Conservation (phyloP, 106 monocot genomes). For the Cymbidium sinense region DNA sequence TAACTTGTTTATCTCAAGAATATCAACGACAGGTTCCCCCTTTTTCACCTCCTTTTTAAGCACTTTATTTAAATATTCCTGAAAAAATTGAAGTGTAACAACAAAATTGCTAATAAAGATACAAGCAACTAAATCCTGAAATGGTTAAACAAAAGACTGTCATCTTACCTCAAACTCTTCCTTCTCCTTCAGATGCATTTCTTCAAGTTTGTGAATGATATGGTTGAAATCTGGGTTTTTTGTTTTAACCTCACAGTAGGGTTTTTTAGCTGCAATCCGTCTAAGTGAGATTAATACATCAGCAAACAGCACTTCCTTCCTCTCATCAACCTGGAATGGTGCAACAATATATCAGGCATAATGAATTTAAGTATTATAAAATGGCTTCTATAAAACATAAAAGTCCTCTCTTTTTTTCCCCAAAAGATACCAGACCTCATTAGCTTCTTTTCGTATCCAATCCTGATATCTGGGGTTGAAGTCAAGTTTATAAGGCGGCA, state of each 20-base stretch:
- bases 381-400: no score
- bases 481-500: slow-evolving; percentile 80
- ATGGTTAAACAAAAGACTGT: neutral
- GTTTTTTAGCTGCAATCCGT: slow-evolving; percentile 31
- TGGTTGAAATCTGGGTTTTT: slow-evolving; percentile 20
- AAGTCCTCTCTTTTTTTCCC: no score
- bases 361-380: no score
- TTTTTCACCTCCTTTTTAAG: slow-evolving; percentile 34
- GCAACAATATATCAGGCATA: no score
- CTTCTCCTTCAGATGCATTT: slow-evolving; percentile 59
- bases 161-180: slow-evolving; percentile 67
- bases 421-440: slow-evolving; percentile 50
- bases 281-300: slow-evolving; percentile 46
- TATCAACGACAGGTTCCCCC: slow-evolving; percentile 49
- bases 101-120: neutral
- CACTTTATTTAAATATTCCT: slow-evolving; percentile 56
- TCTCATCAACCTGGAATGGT: slow-evolving; percentile 38
- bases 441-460: slow-evolving; percentile 69
- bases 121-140: slow-evolving; percentile 6
- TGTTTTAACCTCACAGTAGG: no score
- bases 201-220: slow-evolving; percentile 49
- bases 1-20: slow-evolving; percentile 81
- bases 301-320: slow-evolving; percentile 46
- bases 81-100: slow-evolving; percentile 13
- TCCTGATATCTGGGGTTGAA: slow-evolving; percentile 53